These are phyloP conservation scores for Saccharomyces uvarum DNA, from an alignment of 1,139 yeast genomes.

Conservation along the genomic window DNA sequence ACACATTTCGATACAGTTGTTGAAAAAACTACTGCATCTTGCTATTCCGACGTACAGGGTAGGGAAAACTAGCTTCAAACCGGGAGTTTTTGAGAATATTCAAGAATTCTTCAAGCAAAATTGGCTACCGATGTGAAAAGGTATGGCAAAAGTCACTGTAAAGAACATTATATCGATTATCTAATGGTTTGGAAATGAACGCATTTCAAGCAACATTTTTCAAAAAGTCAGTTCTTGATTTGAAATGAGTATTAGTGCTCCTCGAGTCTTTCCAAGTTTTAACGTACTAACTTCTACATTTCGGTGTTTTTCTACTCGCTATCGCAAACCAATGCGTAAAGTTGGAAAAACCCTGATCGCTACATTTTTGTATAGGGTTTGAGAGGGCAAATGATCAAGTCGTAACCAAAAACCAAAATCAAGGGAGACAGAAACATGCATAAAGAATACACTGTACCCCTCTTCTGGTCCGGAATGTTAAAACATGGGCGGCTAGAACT, in stretches of 20 bases:
- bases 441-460: neutral
- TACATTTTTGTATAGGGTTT: neutral
- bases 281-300: neutral
- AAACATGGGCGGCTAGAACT: neutral
- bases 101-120: neutral
- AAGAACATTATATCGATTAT: neutral
- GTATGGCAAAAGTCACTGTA: neutral
- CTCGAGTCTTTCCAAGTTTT: neutral
- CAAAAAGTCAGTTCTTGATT: neutral
- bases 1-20: neutral
- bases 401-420: neutral
- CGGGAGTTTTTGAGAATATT: neutral
- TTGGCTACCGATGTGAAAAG: neutral
- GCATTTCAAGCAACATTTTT: neutral
- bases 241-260: neutral
- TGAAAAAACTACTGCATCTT: neutral
- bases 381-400: neutral
- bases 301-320: neutral
- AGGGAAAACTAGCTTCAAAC: neutral
- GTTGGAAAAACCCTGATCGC: neutral
- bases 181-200: neutral
- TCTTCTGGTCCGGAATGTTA: neutral
- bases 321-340: neutral
- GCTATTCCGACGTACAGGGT: neutral
- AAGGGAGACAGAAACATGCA: neutral